A percentile compares a stretch with the other conserved stretches of the same genome.
These are phyloP conservation scores for Vigna mungo DNA, from an alignment of 306 rosid genomes.

Conservation along the genomic window DNA sequence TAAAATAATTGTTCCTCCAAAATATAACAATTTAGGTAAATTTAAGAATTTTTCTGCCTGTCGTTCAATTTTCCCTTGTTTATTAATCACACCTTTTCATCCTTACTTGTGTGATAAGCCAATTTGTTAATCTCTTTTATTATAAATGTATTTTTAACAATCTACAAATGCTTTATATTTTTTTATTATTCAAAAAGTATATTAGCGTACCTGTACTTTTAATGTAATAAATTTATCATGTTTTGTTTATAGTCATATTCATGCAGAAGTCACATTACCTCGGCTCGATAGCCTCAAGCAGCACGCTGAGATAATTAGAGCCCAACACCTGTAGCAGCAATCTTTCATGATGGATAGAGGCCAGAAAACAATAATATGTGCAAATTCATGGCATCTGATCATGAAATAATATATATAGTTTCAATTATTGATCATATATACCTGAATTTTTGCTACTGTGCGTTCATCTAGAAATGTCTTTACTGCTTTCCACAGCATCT, in stretches of 20 bases:
- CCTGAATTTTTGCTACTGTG: conserved; percentile 79
- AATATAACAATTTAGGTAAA: too few species aligned
- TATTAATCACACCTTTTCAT: not conserved
- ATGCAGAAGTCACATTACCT: conserved; percentile 55
- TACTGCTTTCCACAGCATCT: conserved; percentile 82
- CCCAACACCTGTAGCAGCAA: conserved; percentile 77
- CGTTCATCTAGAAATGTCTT: conserved; percentile 77
- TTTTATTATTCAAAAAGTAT: too few species aligned
- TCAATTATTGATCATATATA: conserved; percentile 40
- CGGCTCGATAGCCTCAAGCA: conserved; percentile 64
- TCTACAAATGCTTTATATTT: not conserved
- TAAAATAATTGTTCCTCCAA: too few species aligned
- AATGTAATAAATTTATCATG: not conserved
- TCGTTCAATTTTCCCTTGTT: not conserved
- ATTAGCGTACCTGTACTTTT: too few species aligned
- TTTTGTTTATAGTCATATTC: not conserved
- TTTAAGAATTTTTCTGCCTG: not conserved
- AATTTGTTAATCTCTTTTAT: not conserved
- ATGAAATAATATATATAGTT: conserved; percentile 9
- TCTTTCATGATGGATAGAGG: conserved; percentile 2
- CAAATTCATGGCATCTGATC: conserved; percentile 15
- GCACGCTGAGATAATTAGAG: conserved; percentile 55
- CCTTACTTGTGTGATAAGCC: not conserved
- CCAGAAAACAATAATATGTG: not conserved
- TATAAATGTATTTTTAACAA: not conserved